Base-by-base conservation (phyloP, 768 basidiomycete genomes). In the Xerocomus potaroensis region DNA sequence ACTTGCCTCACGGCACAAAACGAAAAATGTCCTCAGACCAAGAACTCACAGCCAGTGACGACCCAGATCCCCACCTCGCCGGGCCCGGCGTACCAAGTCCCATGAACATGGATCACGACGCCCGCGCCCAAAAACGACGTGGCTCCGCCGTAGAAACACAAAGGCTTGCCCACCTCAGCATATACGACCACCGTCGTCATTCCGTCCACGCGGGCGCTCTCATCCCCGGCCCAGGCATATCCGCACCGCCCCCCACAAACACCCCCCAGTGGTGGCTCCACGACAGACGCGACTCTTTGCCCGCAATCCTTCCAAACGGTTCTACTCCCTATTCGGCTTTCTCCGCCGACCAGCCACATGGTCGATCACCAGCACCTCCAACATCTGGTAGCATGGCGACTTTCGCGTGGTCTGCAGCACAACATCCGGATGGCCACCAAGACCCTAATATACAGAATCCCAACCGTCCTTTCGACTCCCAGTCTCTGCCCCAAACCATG, bases 71-170 rank as follows among this genome's bases (percentile, higher is more conserved):
- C 5, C 81, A 81, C 50, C 71, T 89, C 42, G 73, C 76, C 34
- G 87, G 84, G 15, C 81, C 82, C 40, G 86, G 85, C 30, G 70
- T 83, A 36, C 78, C 80, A 16, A 81, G 78, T 49, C 71, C 68
- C 47, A 80, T 80, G 72, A 71, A 71, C 55, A 59, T 79, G 38
- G 80, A 84, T 61, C 54, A 69, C 26, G 83, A 86, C 48, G 80
- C 70, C 8, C 89, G 84, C 30, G 80, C 86, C 15, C 78, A 84
- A 38, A 93, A 93, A 65, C 81, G 91, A 55, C 79, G 91, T 39
- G 85, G 88, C 26, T 93, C 91, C 15, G 80, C 85, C 19, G 78
- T 90, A 56, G 91, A 92, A 55, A 83, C 86, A 8, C 80, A 81
- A 47, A 72, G 83, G 41, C 80, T 92, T 55, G 81, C 83, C 12